Evolutionary conservation across 306 rosid genomes (phyloP).

Genomic region (Quillaja saponaria): DNA sequence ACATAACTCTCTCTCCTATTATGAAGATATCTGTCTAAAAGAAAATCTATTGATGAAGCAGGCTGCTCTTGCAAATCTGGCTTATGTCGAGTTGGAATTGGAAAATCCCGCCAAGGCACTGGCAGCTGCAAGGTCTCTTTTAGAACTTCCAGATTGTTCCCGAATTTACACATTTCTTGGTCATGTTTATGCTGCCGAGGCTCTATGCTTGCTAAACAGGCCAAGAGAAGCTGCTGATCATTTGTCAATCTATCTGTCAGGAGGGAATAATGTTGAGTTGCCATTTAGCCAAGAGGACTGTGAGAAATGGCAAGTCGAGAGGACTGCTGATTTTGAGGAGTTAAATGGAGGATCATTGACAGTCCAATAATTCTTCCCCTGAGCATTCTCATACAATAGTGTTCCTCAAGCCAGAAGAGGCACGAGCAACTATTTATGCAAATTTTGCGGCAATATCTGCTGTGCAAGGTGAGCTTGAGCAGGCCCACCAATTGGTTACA

Average conservation of each 20-base stretch:
- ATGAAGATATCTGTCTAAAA: slow-evolving; percentile 62
- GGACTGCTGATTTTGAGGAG: slow-evolving; percentile 69
- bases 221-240: slow-evolving; percentile 84
- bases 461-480: slow-evolving; percentile 75
- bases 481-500: slow-evolving; percentile 55
- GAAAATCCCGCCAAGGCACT: slow-evolving; percentile 81
- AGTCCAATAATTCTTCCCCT: slow-evolving; percentile 40
- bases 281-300: slow-evolving; percentile 84
- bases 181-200: slow-evolving; percentile 90
- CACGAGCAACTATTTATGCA: slow-evolving; percentile 65
- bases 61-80: slow-evolving; percentile 84
- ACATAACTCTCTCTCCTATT: slow-evolving; percentile 75
- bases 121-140: slow-evolving; percentile 58
- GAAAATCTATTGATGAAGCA: slow-evolving; percentile 80
- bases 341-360: slow-evolving; percentile 55
- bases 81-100: slow-evolving; percentile 86
- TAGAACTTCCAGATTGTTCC: slow-evolving; percentile 83
- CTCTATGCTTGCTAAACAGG: slow-evolving; percentile 84
- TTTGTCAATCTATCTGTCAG: slow-evolving; percentile 69
- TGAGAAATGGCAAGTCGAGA: slow-evolving; percentile 61
- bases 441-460: slow-evolving; percentile 82
- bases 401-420: slow-evolving; percentile 92
- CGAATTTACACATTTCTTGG: slow-evolving; percentile 80
- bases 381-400: slow-evolving; percentile 46
- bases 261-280: slow-evolving; percentile 54